These are phyloP conservation scores for Calycina herbarum DNA, from an alignment of 2,329 filamentous ascomycete genomes.

Conservation along the genomic window DNA sequence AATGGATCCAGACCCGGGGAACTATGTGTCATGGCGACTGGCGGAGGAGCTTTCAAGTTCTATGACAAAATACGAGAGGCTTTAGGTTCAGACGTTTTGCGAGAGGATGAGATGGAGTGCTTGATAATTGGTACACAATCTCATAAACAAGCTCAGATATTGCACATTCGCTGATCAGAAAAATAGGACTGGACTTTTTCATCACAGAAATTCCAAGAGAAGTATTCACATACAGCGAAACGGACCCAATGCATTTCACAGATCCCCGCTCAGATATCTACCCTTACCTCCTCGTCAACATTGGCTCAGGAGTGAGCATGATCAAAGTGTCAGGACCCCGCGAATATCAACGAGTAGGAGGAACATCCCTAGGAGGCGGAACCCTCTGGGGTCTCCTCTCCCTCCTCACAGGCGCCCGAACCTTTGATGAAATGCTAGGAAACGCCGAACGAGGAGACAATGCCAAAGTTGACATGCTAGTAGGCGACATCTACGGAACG, in stretches of 20 bases:
- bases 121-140: slow-evolving; percentile 73
- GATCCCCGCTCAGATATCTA: slow-evolving; percentile 80
- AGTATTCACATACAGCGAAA: slow-evolving; percentile 94
- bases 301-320: slow-evolving; percentile 95
- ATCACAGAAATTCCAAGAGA: slow-evolving; percentile 96
- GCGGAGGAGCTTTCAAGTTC: slow-evolving; percentile 94
- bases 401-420: slow-evolving; percentile 85
- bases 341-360: slow-evolving; percentile 86
- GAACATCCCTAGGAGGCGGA: slow-evolving; percentile 92
- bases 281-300: slow-evolving; percentile 96
- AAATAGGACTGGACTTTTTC: slow-evolving; percentile 88
- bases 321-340: slow-evolving; percentile 92
- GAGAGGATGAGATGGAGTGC: slow-evolving; percentile 99
- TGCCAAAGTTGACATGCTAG: slow-evolving; percentile 88
- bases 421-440: slow-evolving; percentile 96
- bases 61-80: slow-evolving; percentile 86
- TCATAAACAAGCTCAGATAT: neutral
- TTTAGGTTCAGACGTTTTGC: slow-evolving; percentile 81
- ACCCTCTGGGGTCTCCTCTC: slow-evolving; percentile 95
- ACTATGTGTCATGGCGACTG: slow-evolving; percentile 91
- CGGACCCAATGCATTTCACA: slow-evolving; percentile 86
- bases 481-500: slow-evolving; percentile 95
- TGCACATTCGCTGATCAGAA: slow-evolving; percentile 8
- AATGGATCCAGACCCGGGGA: slow-evolving; percentile 72
- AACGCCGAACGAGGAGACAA: slow-evolving; percentile 93